Percentiles rank a stretch among this genome's conserved stretches.
phyloP scores from a whole-genome alignment of 1,139 yeast genomes.

The Sugiyamaella sp. region DNA sequence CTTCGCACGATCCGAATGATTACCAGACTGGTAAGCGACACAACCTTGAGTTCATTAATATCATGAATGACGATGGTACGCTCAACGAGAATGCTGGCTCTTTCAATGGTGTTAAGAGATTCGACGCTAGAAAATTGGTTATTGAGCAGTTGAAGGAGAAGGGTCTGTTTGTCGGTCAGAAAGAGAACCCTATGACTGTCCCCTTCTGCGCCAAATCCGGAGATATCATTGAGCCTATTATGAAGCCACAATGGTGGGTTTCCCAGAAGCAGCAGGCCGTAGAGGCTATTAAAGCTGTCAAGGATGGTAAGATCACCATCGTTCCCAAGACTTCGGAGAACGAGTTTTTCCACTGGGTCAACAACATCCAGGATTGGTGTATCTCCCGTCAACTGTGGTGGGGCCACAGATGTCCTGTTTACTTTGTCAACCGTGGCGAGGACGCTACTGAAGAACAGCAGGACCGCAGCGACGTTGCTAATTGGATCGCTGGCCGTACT shows the following conservation, averaged over 20 bases:
- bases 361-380: conserved; percentile 98
- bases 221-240: conserved; percentile 91
- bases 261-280: conserved; percentile 86
- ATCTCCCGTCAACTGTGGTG: conserved; percentile 99
- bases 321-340: conserved; percentile 88
- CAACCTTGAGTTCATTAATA: conserved; percentile 82
- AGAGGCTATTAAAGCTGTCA: conserved; percentile 85
- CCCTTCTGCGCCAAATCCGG: conserved; percentile 96
- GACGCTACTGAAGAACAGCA: conserved; percentile 53
- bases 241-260: conserved; percentile 99
- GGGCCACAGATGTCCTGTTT: conserved; percentile 99
- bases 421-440: conserved; percentile 80
- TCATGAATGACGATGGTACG: conserved; percentile 88
- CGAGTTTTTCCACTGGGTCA: conserved; percentile 95
- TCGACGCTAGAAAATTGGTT: conserved; percentile 87
- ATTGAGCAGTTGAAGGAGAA: conserved; percentile 76
- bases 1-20: conserved; percentile 98
- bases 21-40: conserved; percentile 95
- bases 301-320: conserved; percentile 77
- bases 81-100: conserved; percentile 89
- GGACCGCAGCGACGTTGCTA: conserved; percentile 68
- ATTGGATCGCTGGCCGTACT: conserved; percentile 91
- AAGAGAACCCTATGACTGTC: conserved; percentile 93
- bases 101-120: conserved; percentile 88
- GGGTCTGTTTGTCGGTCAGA: conserved; percentile 79